Evolutionary conservation across 768 basidiomycete species (phyloP).

Genomic region (Tulasnella sp.): DNA sequence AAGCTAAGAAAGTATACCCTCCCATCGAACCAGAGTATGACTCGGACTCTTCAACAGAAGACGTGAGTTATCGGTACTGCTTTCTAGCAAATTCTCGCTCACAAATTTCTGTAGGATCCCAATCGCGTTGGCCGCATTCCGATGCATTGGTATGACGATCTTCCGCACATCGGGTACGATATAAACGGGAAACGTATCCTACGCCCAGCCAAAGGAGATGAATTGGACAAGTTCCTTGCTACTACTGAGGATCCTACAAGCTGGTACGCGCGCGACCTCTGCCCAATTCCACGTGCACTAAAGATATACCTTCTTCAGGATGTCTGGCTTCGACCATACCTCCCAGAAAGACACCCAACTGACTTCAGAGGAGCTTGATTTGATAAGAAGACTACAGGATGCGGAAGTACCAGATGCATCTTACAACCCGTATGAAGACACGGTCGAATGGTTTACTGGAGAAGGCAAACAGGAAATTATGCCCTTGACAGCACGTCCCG

Average conservation of each 20-base stretch:
- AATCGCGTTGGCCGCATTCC: conserved; percentile 94
- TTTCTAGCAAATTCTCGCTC: neutral
- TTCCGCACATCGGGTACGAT: conserved; percentile 98
- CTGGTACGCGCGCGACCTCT: conserved; percentile 54
- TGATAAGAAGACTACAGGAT: conserved; percentile 85
- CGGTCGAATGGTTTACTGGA: conserved; percentile 94
- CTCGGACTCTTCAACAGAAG: conserved; percentile 88
- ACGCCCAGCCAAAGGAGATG: conserved; percentile 91
- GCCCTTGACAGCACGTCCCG: conserved; percentile 86
- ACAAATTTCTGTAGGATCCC: conserved; percentile 55
- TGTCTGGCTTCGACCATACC: conserved; percentile 86
- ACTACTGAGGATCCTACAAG: conserved; percentile 88
- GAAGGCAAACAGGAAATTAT: conserved; percentile 92
- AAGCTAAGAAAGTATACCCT: conserved; percentile 76
- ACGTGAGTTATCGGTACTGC: conserved; percentile 50
- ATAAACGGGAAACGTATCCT: conserved; percentile 92
- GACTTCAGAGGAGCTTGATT: conserved; percentile 86
- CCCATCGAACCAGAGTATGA: conserved; percentile 89
- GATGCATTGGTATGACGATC: conserved; percentile 98
- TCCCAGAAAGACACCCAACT: conserved; percentile 81
- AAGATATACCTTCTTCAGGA: conserved; percentile 50
- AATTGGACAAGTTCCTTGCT: conserved; percentile 91
- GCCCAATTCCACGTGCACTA: neutral
- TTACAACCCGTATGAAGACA: conserved; percentile 93
- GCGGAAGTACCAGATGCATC: conserved; percentile 85